Percentiles rank a stretch among this genome's conserved stretches.
phyloP scores from a whole-genome alignment of 306 rosid species.

The Psophocarpus tetragonolobus region DNA sequence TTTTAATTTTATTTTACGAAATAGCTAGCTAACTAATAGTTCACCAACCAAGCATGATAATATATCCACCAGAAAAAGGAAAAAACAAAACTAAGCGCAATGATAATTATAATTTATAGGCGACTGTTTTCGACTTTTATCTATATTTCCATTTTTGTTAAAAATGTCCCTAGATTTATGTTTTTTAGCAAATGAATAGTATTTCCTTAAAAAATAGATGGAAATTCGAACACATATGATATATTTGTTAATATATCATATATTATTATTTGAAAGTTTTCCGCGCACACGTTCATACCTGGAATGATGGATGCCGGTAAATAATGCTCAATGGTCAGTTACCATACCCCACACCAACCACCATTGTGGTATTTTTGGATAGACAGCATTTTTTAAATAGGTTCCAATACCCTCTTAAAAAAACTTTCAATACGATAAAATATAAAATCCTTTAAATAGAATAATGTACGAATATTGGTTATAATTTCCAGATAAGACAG shows the following conservation, averaged over 20 bases:
- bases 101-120: neutral
- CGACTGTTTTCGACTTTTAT: neutral
- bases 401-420: too few species aligned
- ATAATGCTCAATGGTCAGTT: neutral
- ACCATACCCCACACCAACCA: neutral
- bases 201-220: too few species aligned
- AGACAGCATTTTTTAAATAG: neutral
- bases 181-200: neutral
- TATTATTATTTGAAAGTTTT: neutral
- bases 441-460: neutral
- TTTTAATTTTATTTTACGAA: neutral
- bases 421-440: neutral
- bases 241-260: neutral
- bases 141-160: neutral
- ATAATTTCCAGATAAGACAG: neutral
- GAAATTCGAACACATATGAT: neutral
- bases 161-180: neutral
- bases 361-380: neutral
- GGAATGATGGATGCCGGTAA: neutral
- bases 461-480: neutral
- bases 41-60: neutral
- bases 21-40: neutral
- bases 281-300: neutral
- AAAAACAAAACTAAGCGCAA: neutral
- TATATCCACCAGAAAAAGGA: neutral